Base-by-base conservation (phyloP, 2,329 filamentous ascomycete species). In the Exserohilum turcica region DNA sequence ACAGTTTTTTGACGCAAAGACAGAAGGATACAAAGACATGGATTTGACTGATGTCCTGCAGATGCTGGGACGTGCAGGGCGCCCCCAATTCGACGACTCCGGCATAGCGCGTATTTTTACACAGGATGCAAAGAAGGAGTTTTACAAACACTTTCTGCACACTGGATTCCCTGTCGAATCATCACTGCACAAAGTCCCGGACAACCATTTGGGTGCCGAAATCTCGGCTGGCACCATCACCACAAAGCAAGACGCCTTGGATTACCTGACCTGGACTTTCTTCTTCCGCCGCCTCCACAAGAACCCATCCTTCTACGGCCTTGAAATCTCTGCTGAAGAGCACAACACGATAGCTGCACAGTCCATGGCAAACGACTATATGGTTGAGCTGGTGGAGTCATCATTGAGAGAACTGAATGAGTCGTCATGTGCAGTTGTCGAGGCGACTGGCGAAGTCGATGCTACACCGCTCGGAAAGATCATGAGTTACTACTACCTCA, bases 221-320 rank as follows among this genome's bases (percentile, higher is more conserved):
- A 87, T 97, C 5, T 96, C 92, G 0, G 91, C 94, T 0, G 92
- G 91, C 63, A 99, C 94, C 0, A 90, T 99, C 44, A 80, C 88
- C 28, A 96, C 92, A 7, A 97, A 97, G 75, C 94, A 99, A 76
- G 94, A 99, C 76, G 94, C 94, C 0, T 83, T 99, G 3, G 95
- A 99, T 75, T 99, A 99, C 71, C 78, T 99, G 47, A 99, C 94
- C 0, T 99, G 95, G 94, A 99, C 95, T 0, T 99, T 99, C 80
- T 99, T 99, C 84, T 99, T 99, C 83, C 86, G 95, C 2, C 84
- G 94, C 9, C 79, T 99, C 33, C 94, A 99, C 79, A 99, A 99
- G 80, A 99, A 99, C 66, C 94, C 94, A 1, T 96, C 92, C 0
- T 99, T 96, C 77, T 99, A 99, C 65, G 95, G 95, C 0, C 86